Evolutionary conservation across 495 filamentous ascomycete species (phyloP).

Genomic region (Choiromyces venosus): DNA sequence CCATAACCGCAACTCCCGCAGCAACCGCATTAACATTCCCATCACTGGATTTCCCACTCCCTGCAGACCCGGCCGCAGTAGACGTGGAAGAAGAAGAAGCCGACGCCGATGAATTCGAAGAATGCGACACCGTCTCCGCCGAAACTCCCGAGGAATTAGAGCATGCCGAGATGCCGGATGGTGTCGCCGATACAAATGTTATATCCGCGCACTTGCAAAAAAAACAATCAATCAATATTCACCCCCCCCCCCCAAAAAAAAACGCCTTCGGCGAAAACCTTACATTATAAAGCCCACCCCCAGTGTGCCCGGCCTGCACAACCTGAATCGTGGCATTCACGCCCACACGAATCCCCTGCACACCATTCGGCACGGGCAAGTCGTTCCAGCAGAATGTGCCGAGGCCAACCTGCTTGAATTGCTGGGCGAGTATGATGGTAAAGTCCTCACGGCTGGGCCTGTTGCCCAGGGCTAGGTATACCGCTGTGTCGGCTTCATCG

Average conservation of each 20-base stretch:
- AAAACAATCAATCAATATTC: constrained; percentile 9
- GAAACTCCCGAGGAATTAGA: no score
- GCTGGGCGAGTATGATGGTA: constrained; percentile 52
- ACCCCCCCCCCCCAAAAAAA: background rate
- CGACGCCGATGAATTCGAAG: no score
- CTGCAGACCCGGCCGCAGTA: constrained; percentile 6
- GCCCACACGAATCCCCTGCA: constrained; percentile 46
- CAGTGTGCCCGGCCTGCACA: constrained; percentile 51
- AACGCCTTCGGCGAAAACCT: constrained; percentile 18
- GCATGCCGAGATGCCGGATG: constrained; percentile 50
- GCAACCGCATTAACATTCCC: constrained; percentile 3
- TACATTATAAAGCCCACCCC: constrained; percentile 55
- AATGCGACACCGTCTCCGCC: constrained; percentile 33
- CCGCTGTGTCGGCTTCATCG: constrained; percentile 51
- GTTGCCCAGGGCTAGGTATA: constrained; percentile 54
- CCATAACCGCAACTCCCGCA: constrained; percentile 14
- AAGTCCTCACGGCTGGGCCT: constrained; percentile 50
- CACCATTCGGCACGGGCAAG: constrained; percentile 44
- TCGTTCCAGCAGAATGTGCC: constrained; percentile 55
- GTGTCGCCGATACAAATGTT: constrained; percentile 48
- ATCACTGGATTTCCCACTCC: constrained; percentile 2
- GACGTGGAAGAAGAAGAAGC: constrained; percentile 7
- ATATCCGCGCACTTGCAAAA: constrained; percentile 56
- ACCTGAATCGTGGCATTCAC: constrained; percentile 63
- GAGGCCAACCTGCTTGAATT: constrained; percentile 51